Conservation (phyloP, 1,284 basidiomycete species). For the Hemileia vastatrix region DNA sequence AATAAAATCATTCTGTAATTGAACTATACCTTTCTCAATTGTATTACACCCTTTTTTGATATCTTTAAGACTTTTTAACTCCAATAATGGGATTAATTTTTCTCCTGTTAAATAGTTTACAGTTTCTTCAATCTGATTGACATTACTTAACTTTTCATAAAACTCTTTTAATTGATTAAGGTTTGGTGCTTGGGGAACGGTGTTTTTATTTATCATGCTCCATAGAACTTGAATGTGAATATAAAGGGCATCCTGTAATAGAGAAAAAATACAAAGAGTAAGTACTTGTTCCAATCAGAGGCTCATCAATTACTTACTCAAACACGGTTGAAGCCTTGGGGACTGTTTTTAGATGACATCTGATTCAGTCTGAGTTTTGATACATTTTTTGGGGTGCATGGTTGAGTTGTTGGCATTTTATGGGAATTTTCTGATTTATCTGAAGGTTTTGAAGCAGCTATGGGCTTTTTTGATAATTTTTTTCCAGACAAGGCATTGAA, state of each 20-base stretch:
- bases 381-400: too few species aligned
- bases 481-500: too few species aligned
- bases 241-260: slow-evolving; percentile 11
- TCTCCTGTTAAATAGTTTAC: not conserved
- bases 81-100: not conserved
- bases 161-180: not conserved
- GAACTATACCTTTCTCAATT: slow-evolving; percentile 1
- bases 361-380: too few species aligned
- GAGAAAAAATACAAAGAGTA: not conserved
- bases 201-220: not conserved
- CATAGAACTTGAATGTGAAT: slow-evolving; percentile 10
- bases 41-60: not conserved
- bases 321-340: too few species aligned
- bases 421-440: too few species aligned
- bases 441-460: too few species aligned
- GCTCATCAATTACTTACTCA: too few species aligned
- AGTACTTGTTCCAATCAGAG: too few species aligned
- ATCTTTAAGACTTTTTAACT: not conserved
- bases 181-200: not conserved
- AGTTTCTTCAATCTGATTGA: not conserved
- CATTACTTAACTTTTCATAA: not conserved
- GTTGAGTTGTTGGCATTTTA: too few species aligned
- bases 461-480: too few species aligned
- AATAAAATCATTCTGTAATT: slow-evolving; percentile 10
- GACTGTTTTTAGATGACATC: too few species aligned